Conservation (phyloP, 495 filamentous ascomycete genomes). For the Gamarada debralockiae region DNA sequence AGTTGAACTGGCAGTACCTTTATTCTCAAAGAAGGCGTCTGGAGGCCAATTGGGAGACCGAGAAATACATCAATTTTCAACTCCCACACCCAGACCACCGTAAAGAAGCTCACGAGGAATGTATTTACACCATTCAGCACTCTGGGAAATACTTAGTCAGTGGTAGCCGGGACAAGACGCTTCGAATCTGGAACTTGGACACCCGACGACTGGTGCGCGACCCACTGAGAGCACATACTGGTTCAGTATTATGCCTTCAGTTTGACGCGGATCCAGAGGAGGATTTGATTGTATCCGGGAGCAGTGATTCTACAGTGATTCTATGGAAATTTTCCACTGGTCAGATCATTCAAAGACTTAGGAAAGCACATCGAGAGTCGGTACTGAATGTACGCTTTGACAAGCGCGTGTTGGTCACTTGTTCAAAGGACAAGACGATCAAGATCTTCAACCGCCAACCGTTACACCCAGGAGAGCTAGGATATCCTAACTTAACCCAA, state of each 20-base stretch:
- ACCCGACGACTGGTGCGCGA: constrained; percentile 68
- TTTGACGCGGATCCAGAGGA: constrained; percentile 91
- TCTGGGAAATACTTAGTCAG: constrained; percentile 83
- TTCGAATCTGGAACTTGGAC: constrained; percentile 88
- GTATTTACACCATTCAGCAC: constrained; percentile 93
- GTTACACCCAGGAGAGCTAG: constrained; percentile 61
- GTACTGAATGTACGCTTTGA: constrained; percentile 96
- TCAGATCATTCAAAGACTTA: constrained; percentile 65
- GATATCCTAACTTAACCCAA: constrained; percentile 48
- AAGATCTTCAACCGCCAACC: constrained; percentile 87
- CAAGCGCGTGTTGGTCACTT: constrained; percentile 85
- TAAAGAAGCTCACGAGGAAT: constrained; percentile 84
- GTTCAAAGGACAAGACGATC: constrained; percentile 94
- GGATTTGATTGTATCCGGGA: constrained; percentile 89
- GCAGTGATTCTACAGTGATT: constrained; percentile 85
- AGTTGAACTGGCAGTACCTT: constrained; percentile 78
- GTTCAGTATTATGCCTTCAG: constrained; percentile 91
- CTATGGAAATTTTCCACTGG: constrained; percentile 94
- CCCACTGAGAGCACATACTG: constrained; percentile 72
- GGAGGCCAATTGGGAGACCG: constrained; percentile 88
- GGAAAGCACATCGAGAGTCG: constrained; percentile 77
- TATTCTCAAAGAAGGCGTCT: constrained; percentile 83
- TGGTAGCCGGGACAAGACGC: constrained; percentile 82
- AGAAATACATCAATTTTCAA: constrained; percentile 79
- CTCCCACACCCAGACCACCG: constrained; percentile 78